phyloP scores from a whole-genome alignment of 257 asterid genomes.

The Thymus quinquecostatus region DNA sequence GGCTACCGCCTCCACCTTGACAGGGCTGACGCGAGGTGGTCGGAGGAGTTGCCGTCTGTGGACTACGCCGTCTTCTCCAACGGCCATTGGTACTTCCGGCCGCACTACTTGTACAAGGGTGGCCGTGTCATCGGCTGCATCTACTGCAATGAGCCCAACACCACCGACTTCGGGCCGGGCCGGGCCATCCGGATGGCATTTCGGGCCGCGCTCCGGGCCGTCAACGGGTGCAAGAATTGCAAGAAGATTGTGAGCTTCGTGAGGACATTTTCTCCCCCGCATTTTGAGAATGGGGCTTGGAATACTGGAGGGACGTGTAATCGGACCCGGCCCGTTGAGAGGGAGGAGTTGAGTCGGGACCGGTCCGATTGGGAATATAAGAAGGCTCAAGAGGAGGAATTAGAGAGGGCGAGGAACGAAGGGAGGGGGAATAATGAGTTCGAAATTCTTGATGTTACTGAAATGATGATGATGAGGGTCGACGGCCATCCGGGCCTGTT shows the following conservation, averaged over 20 bases:
- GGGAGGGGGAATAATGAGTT: conserved; percentile 37
- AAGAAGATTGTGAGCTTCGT: conserved; percentile 31
- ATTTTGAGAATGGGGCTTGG: conserved; percentile 64
- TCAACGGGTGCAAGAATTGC: conserved; percentile 35
- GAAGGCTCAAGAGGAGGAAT: conserved; percentile 50
- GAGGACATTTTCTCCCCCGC: conserved; percentile 57
- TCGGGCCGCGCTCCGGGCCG: conserved; percentile 41
- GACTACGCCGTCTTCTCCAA: conserved; percentile 53
- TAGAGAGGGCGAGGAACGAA: conserved; percentile 39
- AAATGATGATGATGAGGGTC: conserved; percentile 46
- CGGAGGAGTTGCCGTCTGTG: conserved; percentile 40
- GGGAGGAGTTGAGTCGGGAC: conserved; percentile 21
- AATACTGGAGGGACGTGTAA: conserved; percentile 53
- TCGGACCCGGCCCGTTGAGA: conserved; percentile 37
- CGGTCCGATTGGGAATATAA: conserved; percentile 37
- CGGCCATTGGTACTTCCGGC: conserved; percentile 55
- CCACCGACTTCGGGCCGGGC: conserved; percentile 35
- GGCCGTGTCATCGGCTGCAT: conserved; percentile 48
- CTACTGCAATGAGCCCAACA: conserved; percentile 40
- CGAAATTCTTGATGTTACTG: conserved; percentile 51
- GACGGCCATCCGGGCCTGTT: conserved; percentile 58
- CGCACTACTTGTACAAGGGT: conserved; percentile 41
- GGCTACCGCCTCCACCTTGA: conserved; percentile 50
- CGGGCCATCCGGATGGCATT: conserved; percentile 40
- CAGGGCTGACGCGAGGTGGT: conserved; percentile 44